Conservation (phyloP, 768 basidiomycete species). For the Roridomyces roridus region DNA sequence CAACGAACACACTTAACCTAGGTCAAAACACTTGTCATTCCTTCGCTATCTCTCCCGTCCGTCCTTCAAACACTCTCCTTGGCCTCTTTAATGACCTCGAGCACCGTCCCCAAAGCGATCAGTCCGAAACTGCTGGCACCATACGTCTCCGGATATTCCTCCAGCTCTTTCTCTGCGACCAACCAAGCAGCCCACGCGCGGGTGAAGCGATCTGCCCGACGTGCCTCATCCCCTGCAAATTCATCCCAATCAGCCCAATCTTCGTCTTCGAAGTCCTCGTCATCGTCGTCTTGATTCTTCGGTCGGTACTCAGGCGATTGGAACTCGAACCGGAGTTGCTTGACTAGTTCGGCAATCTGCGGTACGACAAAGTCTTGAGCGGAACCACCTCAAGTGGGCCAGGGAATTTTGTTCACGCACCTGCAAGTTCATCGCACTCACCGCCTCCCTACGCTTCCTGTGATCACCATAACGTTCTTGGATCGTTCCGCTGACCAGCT, state of each 20-base stretch:
- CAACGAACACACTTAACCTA: no score
- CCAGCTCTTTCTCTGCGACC: slow-evolving; percentile 38
- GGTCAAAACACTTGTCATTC: no score
- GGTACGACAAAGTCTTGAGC: no score
- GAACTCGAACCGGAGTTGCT: slow-evolving; percentile 39
- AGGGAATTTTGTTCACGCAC: no score
- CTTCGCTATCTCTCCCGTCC: no score
- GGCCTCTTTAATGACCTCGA: slow-evolving; percentile 45
- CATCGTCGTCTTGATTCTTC: slow-evolving; percentile 26
- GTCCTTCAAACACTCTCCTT: neutral
- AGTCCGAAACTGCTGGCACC: slow-evolving; percentile 53
- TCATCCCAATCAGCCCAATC: slow-evolving; percentile 34
- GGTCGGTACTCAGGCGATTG: slow-evolving; percentile 21
- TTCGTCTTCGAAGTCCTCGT: slow-evolving; percentile 32
- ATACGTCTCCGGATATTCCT: slow-evolving; percentile 34
- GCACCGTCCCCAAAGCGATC: slow-evolving; percentile 47
- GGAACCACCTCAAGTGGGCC: no score
- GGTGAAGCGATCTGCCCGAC: slow-evolving; percentile 35
- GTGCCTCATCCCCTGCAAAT: slow-evolving; percentile 30
- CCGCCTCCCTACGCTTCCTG: slow-evolving; percentile 44
- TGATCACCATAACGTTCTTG: slow-evolving; percentile 51
- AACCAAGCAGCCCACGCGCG: slow-evolving; percentile 54
- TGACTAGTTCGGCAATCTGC: slow-evolving; percentile 45
- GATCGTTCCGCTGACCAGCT: slow-evolving; percentile 52
- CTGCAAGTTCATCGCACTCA: slow-evolving; percentile 51